phyloP scores from a whole-genome alignment of 148 eudicot genomes.

The Chenopodium formosanum region DNA sequence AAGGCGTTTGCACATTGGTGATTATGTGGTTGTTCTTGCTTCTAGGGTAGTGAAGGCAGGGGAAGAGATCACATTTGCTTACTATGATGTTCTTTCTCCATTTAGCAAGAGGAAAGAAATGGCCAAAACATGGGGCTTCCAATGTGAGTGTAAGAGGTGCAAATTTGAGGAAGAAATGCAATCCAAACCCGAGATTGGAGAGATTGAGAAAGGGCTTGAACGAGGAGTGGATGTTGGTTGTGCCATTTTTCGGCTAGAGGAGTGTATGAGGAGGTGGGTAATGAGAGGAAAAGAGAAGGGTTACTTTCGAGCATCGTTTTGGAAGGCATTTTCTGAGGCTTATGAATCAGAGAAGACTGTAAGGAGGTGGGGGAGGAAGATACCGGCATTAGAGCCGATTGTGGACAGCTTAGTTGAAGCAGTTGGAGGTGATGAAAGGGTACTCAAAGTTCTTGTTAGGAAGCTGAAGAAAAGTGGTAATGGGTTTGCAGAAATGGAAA shows the following conservation, averaged over 20 bases:
- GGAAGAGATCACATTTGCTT: constrained; percentile 77
- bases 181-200: constrained; percentile 56
- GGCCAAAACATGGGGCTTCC: constrained; percentile 73
- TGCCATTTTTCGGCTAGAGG: constrained; percentile 64
- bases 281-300: constrained; percentile 81
- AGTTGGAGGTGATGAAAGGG: constrained; percentile 78
- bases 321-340: constrained; percentile 55
- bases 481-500: constrained; percentile 68
- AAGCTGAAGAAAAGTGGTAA: constrained; percentile 54
- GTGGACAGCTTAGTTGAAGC: constrained; percentile 66
- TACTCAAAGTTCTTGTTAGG: constrained; percentile 50
- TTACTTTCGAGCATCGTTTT: constrained; percentile 73
- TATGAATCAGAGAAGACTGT: constrained; percentile 57
- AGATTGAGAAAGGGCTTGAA: constrained; percentile 55
- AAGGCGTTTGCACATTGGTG: constrained; percentile 75
- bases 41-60: constrained; percentile 74
- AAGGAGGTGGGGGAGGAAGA: constrained; percentile 71
- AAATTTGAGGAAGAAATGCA: constrained; percentile 51
- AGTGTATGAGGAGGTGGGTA: constrained; percentile 56
- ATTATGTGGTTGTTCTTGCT: constrained; percentile 62
- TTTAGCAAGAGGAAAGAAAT: constrained; percentile 50
- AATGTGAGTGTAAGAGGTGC: constrained; percentile 71
- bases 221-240: constrained; percentile 63
- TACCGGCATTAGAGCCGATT: constrained; percentile 55
- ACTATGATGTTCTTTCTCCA: constrained; percentile 64